These are phyloP conservation scores for Pseudogymnoascus sp. DNA, from an alignment of 2,329 filamentous ascomycete genomes.

Conservation along the genomic window DNA sequence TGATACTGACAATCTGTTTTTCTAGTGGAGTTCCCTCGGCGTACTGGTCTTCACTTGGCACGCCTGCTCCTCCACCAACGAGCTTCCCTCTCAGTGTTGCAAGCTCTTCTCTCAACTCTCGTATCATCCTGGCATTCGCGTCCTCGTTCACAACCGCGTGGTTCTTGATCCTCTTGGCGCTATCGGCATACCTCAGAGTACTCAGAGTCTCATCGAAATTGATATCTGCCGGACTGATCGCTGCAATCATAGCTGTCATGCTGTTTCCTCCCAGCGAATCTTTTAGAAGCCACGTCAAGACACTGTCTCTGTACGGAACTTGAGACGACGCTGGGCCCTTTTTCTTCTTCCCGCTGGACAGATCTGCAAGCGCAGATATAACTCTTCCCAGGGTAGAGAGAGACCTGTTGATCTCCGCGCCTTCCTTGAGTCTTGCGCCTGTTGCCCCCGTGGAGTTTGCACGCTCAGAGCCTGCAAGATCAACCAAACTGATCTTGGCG, in stretches of 20 bases:
- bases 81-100: slow-evolving; percentile 80
- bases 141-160: slow-evolving; percentile 99
- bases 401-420: slow-evolving; percentile 96
- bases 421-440: slow-evolving; percentile 89
- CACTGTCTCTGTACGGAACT: slow-evolving; percentile 94
- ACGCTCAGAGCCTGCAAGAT: slow-evolving; percentile 94
- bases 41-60: slow-evolving; percentile 71
- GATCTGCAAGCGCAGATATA: slow-evolving; percentile 87
- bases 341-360: slow-evolving; percentile 75
- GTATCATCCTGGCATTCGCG: slow-evolving; percentile 96
- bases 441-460: slow-evolving; percentile 96
- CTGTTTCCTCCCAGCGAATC: slow-evolving; percentile 97
- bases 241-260: slow-evolving; percentile 99
- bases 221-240: slow-evolving; percentile 95
- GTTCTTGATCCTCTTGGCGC: slow-evolving; percentile 98
- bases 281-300: slow-evolving; percentile 93
- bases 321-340: slow-evolving; percentile 57
- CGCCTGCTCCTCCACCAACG: slow-evolving; percentile 46
- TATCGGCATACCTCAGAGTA: slow-evolving; percentile 92
- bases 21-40: slow-evolving; percentile 87
- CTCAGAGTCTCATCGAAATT: slow-evolving; percentile 98
- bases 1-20: slow-evolving; percentile 93
- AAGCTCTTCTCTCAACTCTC: slow-evolving; percentile 93
- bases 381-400: slow-evolving; percentile 94
- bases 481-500: slow-evolving; percentile 94